These are phyloP conservation scores for Verticillium tricorpus DNA, from an alignment of 2,329 filamentous ascomycete species.

Conservation along the genomic window DNA sequence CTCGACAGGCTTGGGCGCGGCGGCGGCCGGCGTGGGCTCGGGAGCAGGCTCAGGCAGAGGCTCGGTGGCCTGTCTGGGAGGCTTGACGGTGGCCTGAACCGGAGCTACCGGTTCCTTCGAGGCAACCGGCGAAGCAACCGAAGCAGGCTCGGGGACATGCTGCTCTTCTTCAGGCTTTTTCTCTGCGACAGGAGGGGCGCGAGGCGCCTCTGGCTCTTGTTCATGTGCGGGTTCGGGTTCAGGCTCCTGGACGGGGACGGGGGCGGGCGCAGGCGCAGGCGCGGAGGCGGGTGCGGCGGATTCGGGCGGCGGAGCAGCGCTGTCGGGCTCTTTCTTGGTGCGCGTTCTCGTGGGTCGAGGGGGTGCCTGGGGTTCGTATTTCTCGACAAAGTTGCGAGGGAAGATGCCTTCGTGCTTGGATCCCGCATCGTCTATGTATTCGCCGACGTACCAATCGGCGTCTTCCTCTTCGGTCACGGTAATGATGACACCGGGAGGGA, in stretches of 20 bases:
- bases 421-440: slow-evolving; percentile 75
- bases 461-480: slow-evolving; percentile 92
- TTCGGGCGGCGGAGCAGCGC: slow-evolving; percentile 18
- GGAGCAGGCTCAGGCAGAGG: slow-evolving; percentile 22
- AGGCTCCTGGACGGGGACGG: slow-evolving; percentile 17
- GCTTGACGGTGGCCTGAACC: slow-evolving; percentile 19
- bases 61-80: neutral
- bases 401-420: slow-evolving; percentile 80
- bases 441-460: slow-evolving; percentile 87
- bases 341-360: slow-evolving; percentile 76
- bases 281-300: slow-evolving; percentile 10
- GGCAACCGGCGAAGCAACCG: slow-evolving; percentile 20
- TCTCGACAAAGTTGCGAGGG: slow-evolving; percentile 95
- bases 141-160: slow-evolving; percentile 22
- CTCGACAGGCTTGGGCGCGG: slow-evolving; percentile 33
- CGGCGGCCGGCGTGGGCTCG: slow-evolving; percentile 18
- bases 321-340: slow-evolving; percentile 57
- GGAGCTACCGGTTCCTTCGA: slow-evolving; percentile 30
- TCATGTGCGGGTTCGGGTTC: slow-evolving; percentile 22
- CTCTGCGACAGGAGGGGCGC: slow-evolving; percentile 11
- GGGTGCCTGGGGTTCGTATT: slow-evolving; percentile 85
- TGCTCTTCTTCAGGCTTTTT: slow-evolving; percentile 23
- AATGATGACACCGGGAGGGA: slow-evolving; percentile 81
- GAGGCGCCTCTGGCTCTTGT: slow-evolving; percentile 18
- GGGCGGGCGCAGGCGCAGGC: slow-evolving; percentile 20